phyloP scores from a whole-genome alignment of 2,329 filamentous ascomycete species.

The Ophiostoma australiae region DNA sequence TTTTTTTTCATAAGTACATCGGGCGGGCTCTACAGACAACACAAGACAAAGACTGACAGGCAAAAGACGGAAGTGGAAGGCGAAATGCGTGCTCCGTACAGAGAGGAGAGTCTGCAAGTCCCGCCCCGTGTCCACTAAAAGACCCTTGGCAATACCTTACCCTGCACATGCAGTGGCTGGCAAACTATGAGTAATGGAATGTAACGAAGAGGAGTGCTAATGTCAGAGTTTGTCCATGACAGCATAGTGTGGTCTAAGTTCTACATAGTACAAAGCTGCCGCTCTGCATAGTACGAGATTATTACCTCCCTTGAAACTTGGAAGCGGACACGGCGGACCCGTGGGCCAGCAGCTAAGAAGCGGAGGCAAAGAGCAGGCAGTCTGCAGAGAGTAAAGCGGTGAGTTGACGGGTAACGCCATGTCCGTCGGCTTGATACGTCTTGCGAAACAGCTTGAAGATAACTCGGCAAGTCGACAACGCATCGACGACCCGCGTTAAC shows the following conservation, averaged over 20 bases:
- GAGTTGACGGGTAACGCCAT: neutral
- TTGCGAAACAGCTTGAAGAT: neutral
- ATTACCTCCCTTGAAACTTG: slow-evolving; percentile 2
- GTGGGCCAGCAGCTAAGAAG: slow-evolving; percentile 9
- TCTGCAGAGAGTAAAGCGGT: slow-evolving; percentile 1
- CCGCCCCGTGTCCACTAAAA: neutral
- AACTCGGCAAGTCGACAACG: neutral
- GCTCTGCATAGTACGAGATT: neutral
- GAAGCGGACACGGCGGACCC: slow-evolving; percentile 8
- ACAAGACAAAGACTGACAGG: neutral
- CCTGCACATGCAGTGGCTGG: slow-evolving; percentile 12
- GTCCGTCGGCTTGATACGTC: neutral
- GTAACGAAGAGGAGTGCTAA: neutral
- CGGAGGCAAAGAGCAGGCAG: neutral
- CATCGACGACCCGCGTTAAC: neutral
- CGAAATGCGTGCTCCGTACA: neutral
- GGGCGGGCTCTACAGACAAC: neutral
- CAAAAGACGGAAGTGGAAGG: neutral
- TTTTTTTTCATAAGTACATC: neutral
- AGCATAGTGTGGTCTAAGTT: neutral
- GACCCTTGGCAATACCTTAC: slow-evolving; percentile 10
- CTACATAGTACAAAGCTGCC: neutral
- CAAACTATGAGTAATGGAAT: slow-evolving; percentile 6
- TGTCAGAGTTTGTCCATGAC: neutral
- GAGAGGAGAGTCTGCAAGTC: neutral